phyloP scores from a whole-genome alignment of 441 rosid species.

The Capsella rubella region DNA sequence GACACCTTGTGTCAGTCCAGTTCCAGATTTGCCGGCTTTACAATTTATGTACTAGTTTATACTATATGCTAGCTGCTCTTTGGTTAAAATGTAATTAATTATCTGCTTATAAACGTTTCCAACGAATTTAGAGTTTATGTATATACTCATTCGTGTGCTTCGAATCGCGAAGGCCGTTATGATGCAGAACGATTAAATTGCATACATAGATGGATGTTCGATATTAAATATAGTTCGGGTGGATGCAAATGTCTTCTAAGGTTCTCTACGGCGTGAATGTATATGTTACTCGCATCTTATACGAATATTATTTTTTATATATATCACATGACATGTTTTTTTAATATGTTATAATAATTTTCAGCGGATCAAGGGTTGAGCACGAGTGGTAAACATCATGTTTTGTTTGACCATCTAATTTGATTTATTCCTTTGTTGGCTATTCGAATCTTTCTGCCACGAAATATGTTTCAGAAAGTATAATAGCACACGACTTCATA shows the following conservation, averaged over 20 bases:
- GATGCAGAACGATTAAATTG: neutral
- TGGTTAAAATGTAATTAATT: neutral
- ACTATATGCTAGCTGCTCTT: neutral
- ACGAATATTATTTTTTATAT: too few species aligned
- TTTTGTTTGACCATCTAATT: neutral
- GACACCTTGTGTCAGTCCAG: conserved; percentile 28
- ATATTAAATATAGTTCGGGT: neutral
- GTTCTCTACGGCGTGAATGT: neutral
- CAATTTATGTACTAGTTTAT: neutral
- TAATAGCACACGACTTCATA: neutral
- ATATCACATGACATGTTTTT: neutral
- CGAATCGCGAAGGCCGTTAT: neutral
- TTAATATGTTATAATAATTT: neutral
- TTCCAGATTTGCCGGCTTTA: conserved; percentile 40
- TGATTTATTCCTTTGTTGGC: neutral
- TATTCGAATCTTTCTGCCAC: neutral
- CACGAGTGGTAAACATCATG: neutral
- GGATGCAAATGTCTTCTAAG: neutral
- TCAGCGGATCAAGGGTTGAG: neutral
- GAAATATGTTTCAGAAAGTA: neutral
- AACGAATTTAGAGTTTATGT: neutral
- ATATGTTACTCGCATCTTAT: too few species aligned
- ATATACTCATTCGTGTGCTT: neutral
- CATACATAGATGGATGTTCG: neutral
- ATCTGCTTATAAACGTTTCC: neutral